Conservation (phyloP, 2,329 filamentous ascomycete species). For the Phialophora verrucosa region DNA sequence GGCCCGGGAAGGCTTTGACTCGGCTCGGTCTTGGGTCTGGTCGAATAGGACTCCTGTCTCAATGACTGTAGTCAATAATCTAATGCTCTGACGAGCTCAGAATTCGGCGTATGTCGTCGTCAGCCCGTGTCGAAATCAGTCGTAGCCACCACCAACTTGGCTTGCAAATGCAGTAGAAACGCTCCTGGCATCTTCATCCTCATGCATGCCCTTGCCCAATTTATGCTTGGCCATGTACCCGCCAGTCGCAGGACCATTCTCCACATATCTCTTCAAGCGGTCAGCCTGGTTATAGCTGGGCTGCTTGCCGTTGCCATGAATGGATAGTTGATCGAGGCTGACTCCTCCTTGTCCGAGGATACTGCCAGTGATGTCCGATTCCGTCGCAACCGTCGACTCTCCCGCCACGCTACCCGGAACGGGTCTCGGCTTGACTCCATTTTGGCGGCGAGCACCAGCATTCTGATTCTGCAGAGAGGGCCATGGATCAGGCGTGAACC, state of each 20-base stretch:
- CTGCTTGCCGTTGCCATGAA: slow-evolving; percentile 72
- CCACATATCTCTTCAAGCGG: slow-evolving; percentile 91
- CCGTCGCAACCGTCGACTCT: slow-evolving; percentile 89
- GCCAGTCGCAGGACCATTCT: slow-evolving; percentile 73
- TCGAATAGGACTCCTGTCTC: slow-evolving; percentile 9
- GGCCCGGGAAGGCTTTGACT: neutral
- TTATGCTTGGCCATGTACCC: slow-evolving; percentile 67
- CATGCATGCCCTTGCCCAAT: slow-evolving; percentile 56
- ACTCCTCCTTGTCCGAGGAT: slow-evolving; percentile 85
- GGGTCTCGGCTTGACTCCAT: slow-evolving; percentile 69
- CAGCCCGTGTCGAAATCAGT: slow-evolving; percentile 53
- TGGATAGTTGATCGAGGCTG: slow-evolving; percentile 75
- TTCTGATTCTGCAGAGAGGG: slow-evolving; percentile 77
- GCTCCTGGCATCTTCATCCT: slow-evolving; percentile 94
- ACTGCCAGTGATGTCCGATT: slow-evolving; percentile 82
- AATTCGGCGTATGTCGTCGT: slow-evolving; percentile 19
- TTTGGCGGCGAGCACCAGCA: slow-evolving; percentile 62
- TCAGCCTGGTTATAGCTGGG: slow-evolving; percentile 81
- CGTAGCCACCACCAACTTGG: slow-evolving; percentile 76
- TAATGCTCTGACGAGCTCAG: slow-evolving; percentile 24
- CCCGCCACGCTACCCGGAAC: slow-evolving; percentile 81
- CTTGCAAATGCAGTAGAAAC: slow-evolving; percentile 96
- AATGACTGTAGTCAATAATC: slow-evolving; percentile 27
- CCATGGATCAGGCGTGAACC: slow-evolving; percentile 86
- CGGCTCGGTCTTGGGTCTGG: slow-evolving; percentile 7